Base-by-base conservation (phyloP, 331 rosid genomes). In the Pyracantha coccinea region DNA sequence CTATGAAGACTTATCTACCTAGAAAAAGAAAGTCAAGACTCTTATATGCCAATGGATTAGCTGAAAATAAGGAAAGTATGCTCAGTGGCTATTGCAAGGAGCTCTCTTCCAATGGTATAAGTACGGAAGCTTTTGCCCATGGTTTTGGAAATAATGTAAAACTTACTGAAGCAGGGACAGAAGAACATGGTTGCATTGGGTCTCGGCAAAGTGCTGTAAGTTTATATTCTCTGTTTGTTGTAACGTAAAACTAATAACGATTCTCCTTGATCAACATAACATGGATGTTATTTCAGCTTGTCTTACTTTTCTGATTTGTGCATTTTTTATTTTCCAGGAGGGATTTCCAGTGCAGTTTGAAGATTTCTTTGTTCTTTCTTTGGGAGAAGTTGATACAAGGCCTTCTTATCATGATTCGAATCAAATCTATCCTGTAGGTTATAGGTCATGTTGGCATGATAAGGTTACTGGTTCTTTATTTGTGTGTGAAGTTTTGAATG, bases 401-500 rank as follows among this genome's bases (percentile, higher is more conserved):
- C 82, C 91, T 71, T 79, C 96, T 32, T 95, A 92, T 89, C 83
- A 78, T 78, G 92, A 84, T 82, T 89, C 75, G 72, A 85, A 85
- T 72, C 72, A 72, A 72, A 85, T 89, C 75, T 89, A 77, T 83
- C 98, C 99, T 15, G 61, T 92, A 64, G 99, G 99, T 74, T 92
- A 82, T 80, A 89, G 70, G 84, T 90, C 96, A 67, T 89, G 91
- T 79, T 95, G 98, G 99, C 99, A 95, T 77, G 99, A 95, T 84
- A 88, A 69, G 78, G 79, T 92, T 78, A 92, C 99, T 50, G 94
- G 97, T 50, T 95, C 99, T 71, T 80, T 92, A 72, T 95, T 92
- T 78, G 78, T 85, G 58, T 87, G 83, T 79, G 96, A 95, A 83
- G 87, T 95, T 79, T 79, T 85, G 75, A 92, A 92, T 65, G 99